phyloP scores from a whole-genome alignment of 2,329 filamentous ascomycete species.

The Aureobasidium sp. region DNA sequence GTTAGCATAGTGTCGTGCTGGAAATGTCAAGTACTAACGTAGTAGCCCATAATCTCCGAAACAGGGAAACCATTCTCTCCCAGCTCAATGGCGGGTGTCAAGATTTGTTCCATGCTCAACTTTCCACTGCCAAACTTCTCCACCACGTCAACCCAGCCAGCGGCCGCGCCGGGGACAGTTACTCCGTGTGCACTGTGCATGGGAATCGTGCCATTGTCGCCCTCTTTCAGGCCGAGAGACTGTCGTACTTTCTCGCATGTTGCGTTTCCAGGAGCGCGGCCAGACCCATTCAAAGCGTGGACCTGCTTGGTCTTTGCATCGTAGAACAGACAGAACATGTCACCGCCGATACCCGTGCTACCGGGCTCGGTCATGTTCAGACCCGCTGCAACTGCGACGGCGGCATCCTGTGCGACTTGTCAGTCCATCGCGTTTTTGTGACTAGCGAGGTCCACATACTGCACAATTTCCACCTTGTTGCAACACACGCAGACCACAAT shows the following conservation, averaged over 20 bases:
- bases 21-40: conserved; percentile 49
- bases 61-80: conserved; percentile 88
- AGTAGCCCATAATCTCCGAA: conserved; percentile 64
- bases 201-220: conserved; percentile 56
- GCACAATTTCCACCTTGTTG: conserved; percentile 87
- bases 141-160: conserved; percentile 86
- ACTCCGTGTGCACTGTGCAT: conserved; percentile 70
- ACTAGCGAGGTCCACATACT: conserved; percentile 44
- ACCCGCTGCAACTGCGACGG: conserved; percentile 85
- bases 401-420: conserved; percentile 63
- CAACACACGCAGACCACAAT: conserved; percentile 80
- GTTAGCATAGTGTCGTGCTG: not conserved
- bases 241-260: conserved; percentile 64
- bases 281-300: conserved; percentile 84
- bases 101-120: conserved; percentile 65
- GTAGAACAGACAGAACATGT: conserved; percentile 95
- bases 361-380: conserved; percentile 90
- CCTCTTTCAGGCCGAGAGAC: conserved; percentile 59
- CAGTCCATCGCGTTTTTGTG: conserved; percentile 3
- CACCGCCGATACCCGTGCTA: conserved; percentile 90
- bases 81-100: conserved; percentile 75
- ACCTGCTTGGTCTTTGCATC: conserved; percentile 75
- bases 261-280: conserved; percentile 64
- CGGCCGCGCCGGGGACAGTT: conserved; percentile 83
- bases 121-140: conserved; percentile 86